Evolutionary conservation across 331 rosid species (phyloP).

Genomic region (Phaseolus coccineus): DNA sequence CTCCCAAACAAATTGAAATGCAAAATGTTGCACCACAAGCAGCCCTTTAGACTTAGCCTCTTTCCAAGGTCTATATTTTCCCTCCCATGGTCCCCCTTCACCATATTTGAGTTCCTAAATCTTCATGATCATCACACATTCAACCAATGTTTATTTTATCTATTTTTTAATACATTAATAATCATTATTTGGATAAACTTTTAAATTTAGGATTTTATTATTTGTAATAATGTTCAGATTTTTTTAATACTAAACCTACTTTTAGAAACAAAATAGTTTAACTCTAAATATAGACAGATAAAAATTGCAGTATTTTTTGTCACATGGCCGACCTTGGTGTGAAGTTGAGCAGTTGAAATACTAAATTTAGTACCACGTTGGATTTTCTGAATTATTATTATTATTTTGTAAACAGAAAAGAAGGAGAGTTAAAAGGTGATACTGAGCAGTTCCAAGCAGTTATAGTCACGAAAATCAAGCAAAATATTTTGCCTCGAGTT

Average conservation of each 20-base stretch:
- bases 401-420: neutral
- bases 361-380: slow-evolving; percentile 44
- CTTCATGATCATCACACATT: slow-evolving; percentile 41
- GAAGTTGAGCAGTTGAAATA: slow-evolving; percentile 41
- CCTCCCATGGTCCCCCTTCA: slow-evolving; percentile 53
- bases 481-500: slow-evolving; percentile 53
- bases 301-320: slow-evolving; percentile 44
- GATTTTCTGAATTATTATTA: slow-evolving; percentile 45
- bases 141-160: neutral
- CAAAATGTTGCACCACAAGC: slow-evolving; percentile 38
- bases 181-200: slow-evolving; percentile 4
- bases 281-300: slow-evolving; percentile 28
- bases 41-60: slow-evolving; percentile 36
- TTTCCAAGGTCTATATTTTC: slow-evolving; percentile 40
- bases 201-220: neutral
- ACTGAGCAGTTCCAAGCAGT: slow-evolving; percentile 55
- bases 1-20: slow-evolving; percentile 49
- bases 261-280: neutral
- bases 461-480: slow-evolving; percentile 61
- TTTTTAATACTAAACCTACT: neutral
- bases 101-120: slow-evolving; percentile 41
- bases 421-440: slow-evolving; percentile 29
- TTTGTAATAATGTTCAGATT: neutral
- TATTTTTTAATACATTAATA: neutral
- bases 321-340: slow-evolving; percentile 42